These are phyloP conservation scores for Hordeum marinum DNA, from an alignment of 176 grass and related monocot species.

Conservation along the genomic window DNA sequence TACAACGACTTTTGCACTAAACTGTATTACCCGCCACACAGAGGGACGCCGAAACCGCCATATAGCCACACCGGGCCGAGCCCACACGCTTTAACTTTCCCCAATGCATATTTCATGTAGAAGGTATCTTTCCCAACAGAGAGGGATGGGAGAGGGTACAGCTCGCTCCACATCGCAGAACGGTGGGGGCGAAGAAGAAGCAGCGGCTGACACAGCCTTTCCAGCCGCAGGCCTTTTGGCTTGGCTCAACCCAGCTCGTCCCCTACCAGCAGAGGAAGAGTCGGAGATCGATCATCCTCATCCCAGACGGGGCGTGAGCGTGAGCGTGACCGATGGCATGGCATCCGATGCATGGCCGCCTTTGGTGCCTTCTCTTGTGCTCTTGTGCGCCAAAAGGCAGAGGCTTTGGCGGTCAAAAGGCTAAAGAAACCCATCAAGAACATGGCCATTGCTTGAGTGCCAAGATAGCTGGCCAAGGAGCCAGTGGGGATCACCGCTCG, in stretches of 20 bases:
- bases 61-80: neutral
- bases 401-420: constrained; percentile 39
- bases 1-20: neutral
- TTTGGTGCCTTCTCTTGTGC: neutral
- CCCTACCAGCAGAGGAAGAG: neutral
- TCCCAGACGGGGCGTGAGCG: constrained; percentile 26
- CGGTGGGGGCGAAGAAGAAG: constrained; percentile 14
- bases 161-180: neutral
- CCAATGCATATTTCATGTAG: neutral
- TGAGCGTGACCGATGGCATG: neutral
- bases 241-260: neutral
- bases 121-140: constrained; percentile 4
- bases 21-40: neutral
- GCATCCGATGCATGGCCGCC: constrained; percentile 28
- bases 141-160: neutral
- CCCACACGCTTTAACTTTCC: neutral
- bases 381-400: constrained; percentile 9
- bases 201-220: constrained; percentile 13
- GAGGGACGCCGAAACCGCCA: neutral
- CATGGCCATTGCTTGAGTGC: constrained; percentile 44
- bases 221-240: constrained; percentile 28
- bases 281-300: constrained; percentile 16
- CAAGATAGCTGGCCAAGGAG: constrained; percentile 14
- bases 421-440: neutral
- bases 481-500: constrained; percentile 3